Conservation (phyloP, 768 basidiomycete genomes). For the Mycena albidolilacea region DNA sequence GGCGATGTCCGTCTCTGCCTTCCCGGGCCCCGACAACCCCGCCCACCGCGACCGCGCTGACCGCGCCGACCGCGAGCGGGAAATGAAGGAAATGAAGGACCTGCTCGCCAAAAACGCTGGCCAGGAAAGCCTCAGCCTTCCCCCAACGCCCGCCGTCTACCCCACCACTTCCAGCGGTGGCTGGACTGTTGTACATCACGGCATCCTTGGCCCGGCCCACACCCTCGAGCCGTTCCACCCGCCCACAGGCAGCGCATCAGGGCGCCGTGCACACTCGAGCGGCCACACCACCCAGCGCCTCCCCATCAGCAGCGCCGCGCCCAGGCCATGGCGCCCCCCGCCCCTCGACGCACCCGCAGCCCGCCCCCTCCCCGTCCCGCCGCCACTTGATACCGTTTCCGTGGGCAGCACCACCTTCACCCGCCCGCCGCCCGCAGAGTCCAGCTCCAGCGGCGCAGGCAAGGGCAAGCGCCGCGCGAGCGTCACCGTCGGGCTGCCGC, state of each 20-base stretch:
- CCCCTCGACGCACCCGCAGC: neutral
- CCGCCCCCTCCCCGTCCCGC: constrained; percentile 32
- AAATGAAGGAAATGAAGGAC: neutral
- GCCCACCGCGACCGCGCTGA: no score
- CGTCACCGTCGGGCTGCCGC: neutral
- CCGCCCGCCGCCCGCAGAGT: neutral
- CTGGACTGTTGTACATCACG: constrained; percentile 40
- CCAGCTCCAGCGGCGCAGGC: neutral
- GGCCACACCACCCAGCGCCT: constrained; percentile 9
- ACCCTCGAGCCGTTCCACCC: constrained; percentile 8
- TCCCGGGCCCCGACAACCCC: neutral
- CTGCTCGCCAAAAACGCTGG: neutral
- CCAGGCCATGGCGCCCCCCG: neutral
- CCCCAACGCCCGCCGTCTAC: constrained; percentile 8
- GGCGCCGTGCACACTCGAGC: constrained; percentile 14
- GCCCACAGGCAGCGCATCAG: neutral
- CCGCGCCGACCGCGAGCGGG: no score
- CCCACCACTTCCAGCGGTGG: constrained; percentile 26
- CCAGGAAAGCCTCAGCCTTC: neutral
- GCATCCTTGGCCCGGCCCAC: constrained; percentile 33
- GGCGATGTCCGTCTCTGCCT: constrained; percentile 6
- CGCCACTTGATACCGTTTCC: constrained; percentile 32
- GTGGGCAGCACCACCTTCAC: constrained; percentile 22
- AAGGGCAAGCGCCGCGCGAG: constrained; percentile 28
- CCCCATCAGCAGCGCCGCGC: constrained; percentile 24